Base-by-base conservation (phyloP, 768 basidiomycete species). In the Termitomyces sp. region DNA sequence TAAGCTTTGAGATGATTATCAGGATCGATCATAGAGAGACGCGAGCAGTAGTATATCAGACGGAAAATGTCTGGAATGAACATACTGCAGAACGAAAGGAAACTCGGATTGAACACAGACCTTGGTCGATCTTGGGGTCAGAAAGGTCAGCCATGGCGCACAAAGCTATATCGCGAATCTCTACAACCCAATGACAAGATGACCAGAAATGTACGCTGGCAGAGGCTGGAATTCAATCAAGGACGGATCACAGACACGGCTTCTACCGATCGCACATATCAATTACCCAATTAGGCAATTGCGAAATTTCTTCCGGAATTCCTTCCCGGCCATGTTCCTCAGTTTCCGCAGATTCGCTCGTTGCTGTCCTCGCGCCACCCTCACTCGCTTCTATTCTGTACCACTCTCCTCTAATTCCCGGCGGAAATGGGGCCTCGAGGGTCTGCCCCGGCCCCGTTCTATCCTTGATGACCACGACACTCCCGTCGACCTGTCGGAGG, bases 61-160 rank as follows among this genome's bases (percentile, higher is more conserved):
- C 59, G 43, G 44, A 51, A 46, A 54, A 42, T 34, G 57, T 41
- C 41, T 32, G 21, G 14, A 32, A 31, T 53, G 43, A 19, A 37
- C 55, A 41, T 43, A 42, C 50, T 38, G 44, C 38, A 25, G 8
- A 32, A 23, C 53, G 43, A 42, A 37, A 53, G 46, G 29, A 53
- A 31, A 53, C 34, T 43, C 29, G 34, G 12, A 34, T 2, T 25
- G 19, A 1, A 23, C 31, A 57, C 63, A 61, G 56, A 92, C 92
- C 92, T 77, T 89, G 79, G 57, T 75, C 73, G 66, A 95, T 94
- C 61, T 78, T 77, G 45, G 84, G 76, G 73, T 90, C 86, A 58
- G 84, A 82, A 59, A 90, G 73, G 80, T 94, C 90, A 61, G 92
- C 92, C 92, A 90, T 90, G 62, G 55, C 58, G 53, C 19, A 37